These are phyloP conservation scores for Vaccinium corymbosum DNA, from an alignment of 148 eudicot species.

Conservation along the genomic window DNA sequence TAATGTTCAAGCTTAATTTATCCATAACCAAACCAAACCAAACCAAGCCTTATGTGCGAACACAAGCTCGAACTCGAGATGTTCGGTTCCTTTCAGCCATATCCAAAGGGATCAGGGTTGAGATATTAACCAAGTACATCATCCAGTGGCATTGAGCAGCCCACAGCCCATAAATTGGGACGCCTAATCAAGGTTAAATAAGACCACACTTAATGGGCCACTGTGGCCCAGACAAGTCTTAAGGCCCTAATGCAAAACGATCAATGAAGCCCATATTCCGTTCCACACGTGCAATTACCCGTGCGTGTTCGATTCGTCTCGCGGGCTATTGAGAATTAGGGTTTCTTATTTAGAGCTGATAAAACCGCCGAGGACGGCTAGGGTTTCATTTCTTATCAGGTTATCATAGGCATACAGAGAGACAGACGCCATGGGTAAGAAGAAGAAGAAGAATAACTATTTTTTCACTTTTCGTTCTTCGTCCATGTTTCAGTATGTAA, in stretches of 20 bases:
- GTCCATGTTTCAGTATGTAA: not conserved
- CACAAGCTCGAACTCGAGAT: no score
- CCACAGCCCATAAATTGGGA: not conserved
- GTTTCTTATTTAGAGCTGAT: not conserved
- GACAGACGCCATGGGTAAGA: slow-evolving; percentile 19
- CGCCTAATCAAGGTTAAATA: not conserved
- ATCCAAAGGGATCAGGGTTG: not conserved
- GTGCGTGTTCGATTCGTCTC: not conserved
- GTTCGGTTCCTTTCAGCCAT: not conserved
- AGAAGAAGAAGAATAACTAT: not conserved
- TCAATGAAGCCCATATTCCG: not conserved
- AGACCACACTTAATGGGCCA: not conserved
- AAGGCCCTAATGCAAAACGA: not conserved
- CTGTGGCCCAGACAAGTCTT: not conserved
- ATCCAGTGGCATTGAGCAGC: not conserved
- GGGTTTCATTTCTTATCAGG: not conserved
- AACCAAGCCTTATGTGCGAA: no score
- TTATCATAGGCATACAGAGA: not conserved
- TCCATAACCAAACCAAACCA: no score
- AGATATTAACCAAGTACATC: not conserved
- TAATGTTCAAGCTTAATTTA: no score
- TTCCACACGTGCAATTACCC: not conserved
- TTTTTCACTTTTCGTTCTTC: not conserved
- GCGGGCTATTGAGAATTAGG: slow-evolving; percentile 12
- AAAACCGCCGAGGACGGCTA: slow-evolving; percentile 4